Conservation (phyloP, 2,329 filamentous ascomycete genomes). For the Verticillium nubilum region DNA sequence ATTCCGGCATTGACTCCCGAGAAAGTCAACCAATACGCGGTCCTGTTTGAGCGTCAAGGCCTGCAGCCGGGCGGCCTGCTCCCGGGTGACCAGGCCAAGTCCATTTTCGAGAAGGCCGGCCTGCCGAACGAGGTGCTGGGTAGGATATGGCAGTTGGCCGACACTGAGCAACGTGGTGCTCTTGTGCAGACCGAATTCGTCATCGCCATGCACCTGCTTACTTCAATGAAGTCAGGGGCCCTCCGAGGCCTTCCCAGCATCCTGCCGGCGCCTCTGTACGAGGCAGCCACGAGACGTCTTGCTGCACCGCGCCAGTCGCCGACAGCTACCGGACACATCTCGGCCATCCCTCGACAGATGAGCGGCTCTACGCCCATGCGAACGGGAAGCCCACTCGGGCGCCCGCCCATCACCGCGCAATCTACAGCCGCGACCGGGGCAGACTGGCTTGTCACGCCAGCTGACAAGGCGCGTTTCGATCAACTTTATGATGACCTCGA, state of each 20-base stretch:
- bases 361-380: slow-evolving; percentile 64
- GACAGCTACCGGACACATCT: slow-evolving; percentile 47
- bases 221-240: slow-evolving; percentile 79
- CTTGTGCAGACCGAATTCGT: slow-evolving; percentile 89
- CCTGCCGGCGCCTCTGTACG: slow-evolving; percentile 80
- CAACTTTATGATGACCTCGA: slow-evolving; percentile 80
- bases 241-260: slow-evolving; percentile 74
- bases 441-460: slow-evolving; percentile 78
- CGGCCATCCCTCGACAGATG: slow-evolving; percentile 76
- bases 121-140: slow-evolving; percentile 86
- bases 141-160: slow-evolving; percentile 93
- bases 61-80: slow-evolving; percentile 67
- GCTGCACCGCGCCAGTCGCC: slow-evolving; percentile 43
- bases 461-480: slow-evolving; percentile 86
- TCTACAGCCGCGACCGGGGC: slow-evolving; percentile 24
- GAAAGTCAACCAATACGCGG: slow-evolving; percentile 82
- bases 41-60: slow-evolving; percentile 86
- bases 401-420: slow-evolving; percentile 41
- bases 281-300: slow-evolving; percentile 73
- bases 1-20: slow-evolving; percentile 85
- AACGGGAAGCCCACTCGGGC: slow-evolving; percentile 52
- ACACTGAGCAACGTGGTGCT: slow-evolving; percentile 86
- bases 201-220: slow-evolving; percentile 95
- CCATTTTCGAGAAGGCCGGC: slow-evolving; percentile 90
- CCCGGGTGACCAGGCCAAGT: slow-evolving; percentile 79